These are phyloP conservation scores for Saccharomyces hybrid DNA, from an alignment of 1,139 yeast genomes.

Conservation along the genomic window DNA sequence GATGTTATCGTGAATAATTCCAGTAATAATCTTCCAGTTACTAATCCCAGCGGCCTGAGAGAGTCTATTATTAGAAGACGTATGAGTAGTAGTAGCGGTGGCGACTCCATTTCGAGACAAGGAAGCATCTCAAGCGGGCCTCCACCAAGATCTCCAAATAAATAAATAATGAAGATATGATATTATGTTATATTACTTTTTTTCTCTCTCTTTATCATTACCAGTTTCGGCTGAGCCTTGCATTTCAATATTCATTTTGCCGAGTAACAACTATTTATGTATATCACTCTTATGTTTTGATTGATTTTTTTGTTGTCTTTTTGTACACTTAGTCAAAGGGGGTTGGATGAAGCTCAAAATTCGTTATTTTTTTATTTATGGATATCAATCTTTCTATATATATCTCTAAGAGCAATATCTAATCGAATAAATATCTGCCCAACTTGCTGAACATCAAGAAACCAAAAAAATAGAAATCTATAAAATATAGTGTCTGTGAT, in stretches of 20 bases:
- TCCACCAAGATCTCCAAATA: constrained; percentile 31
- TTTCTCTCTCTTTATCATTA: not conserved
- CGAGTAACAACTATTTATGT: not conserved
- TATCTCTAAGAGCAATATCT: not conserved
- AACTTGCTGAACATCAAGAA: constrained; percentile 62
- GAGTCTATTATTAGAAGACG: constrained; percentile 30
- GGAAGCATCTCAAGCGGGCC: constrained; percentile 33
- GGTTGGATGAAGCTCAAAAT: not conserved
- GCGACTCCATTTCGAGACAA: constrained; percentile 26
- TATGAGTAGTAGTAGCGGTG: constrained; percentile 31
- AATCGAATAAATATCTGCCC: constrained; percentile 42
- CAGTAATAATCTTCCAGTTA: constrained; percentile 29
- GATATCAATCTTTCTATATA: not conserved
- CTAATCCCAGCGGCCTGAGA: constrained; percentile 31
- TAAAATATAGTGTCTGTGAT: constrained; percentile 26
- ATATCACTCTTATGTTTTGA: not conserved
- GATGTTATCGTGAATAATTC: constrained; percentile 18
- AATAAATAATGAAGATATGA: constrained; percentile 10
- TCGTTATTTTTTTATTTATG: not conserved
- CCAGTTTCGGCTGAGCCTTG: not conserved
- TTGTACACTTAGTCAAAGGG: not conserved
- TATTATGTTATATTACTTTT: not conserved
- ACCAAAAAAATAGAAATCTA: constrained; percentile 57
- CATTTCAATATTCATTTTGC: not conserved
- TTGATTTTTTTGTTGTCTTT: not conserved